phyloP scores from a whole-genome alignment of 495 filamentous ascomycete species.

The Halenospora varia region DNA sequence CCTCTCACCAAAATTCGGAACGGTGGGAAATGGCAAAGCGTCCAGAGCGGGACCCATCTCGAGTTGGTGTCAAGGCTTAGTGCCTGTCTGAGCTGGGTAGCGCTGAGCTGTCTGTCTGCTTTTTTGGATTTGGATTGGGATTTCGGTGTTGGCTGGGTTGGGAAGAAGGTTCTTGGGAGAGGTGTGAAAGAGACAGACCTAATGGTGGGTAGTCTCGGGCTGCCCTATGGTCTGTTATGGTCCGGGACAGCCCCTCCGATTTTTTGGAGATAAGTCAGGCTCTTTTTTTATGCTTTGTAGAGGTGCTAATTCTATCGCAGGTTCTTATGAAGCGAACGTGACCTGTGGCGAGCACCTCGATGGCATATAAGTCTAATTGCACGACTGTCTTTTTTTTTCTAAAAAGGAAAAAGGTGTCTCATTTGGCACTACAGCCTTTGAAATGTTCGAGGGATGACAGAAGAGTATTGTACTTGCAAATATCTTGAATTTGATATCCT shows the following conservation, averaged over 20 bases:
- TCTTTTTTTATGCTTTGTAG: slow-evolving; percentile 24
- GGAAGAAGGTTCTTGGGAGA: slow-evolving; percentile 17
- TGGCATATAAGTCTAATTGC: no score
- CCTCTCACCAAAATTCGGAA: not conserved
- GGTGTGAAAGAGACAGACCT: slow-evolving; percentile 34
- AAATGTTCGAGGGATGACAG: no score
- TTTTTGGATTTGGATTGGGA: slow-evolving; percentile 13
- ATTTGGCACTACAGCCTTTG: no score
- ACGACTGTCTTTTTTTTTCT: no score
- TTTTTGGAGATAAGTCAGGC: slow-evolving; percentile 62
- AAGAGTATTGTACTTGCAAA: no score
- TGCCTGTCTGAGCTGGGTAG: slow-evolving; percentile 64
- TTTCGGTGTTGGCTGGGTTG: slow-evolving; percentile 25
- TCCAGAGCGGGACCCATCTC: slow-evolving; percentile 73
- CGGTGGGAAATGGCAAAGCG: slow-evolving; percentile 13
- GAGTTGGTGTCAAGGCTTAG: slow-evolving; percentile 95
- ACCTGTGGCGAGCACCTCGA: no score
- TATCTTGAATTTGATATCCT: not conserved
- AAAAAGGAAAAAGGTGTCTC: no score
- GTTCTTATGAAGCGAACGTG: no score
- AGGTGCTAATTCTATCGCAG: slow-evolving; percentile 30
- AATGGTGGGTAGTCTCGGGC: slow-evolving; percentile 38
- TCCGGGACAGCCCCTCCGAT: slow-evolving; percentile 49
- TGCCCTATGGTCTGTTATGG: slow-evolving; percentile 36
- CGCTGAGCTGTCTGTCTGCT: slow-evolving; percentile 15